Evolutionary conservation across 768 basidiomycete genomes (phyloP), one percentile per base, ranked within the genome.

Genomic region (Gloeopeniophorella convolvens): DNA sequence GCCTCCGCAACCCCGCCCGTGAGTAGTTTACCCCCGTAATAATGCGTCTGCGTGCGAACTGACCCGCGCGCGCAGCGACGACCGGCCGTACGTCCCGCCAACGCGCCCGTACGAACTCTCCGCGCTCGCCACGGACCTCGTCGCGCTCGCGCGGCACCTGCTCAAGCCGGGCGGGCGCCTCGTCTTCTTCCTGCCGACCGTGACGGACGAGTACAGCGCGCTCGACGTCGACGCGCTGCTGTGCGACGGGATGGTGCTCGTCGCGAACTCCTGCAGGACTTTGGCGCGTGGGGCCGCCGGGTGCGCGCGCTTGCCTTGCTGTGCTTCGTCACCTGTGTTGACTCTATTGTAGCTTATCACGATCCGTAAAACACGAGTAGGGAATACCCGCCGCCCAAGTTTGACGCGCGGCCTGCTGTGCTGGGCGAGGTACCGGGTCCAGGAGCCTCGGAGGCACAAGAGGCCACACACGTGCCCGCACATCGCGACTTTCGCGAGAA

Each of bases 151-250:
- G 2, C 78, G 93, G 44, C 89, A 87, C 65, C 70, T 96, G 23
- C 76, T 99, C 24, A 89, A 82, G 55, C 89, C 89, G 1, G 75
- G 74, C 20, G 96, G 96, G 11, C 72, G 96, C 33, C 76, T 99
- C 13, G 95, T 99, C 3, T 98, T 96, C 69, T 98, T 97, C 70
- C 74, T 98, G 18, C 91, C 91, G 0, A 94, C 91, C 0, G 87
- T 95, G 18, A 89, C 80, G 11, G 93, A 95, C 40, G 86, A 93
- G 34, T 98, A 94, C 62, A 79, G 85, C 53, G 87, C 89, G 57
- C 70, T 96, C 1, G 96, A 99, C 61, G 71, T 98, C 8, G 75
- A 85, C 26, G 67, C 74, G 1, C 77, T 90, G 65, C 73, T 91
- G 4, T 89, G 86, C 58, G 81, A 82, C 20, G 94, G 93, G 1